Evolutionary conservation across 2,329 filamentous ascomycete species (phyloP).

Genomic region (Alternaria gansuensis): DNA sequence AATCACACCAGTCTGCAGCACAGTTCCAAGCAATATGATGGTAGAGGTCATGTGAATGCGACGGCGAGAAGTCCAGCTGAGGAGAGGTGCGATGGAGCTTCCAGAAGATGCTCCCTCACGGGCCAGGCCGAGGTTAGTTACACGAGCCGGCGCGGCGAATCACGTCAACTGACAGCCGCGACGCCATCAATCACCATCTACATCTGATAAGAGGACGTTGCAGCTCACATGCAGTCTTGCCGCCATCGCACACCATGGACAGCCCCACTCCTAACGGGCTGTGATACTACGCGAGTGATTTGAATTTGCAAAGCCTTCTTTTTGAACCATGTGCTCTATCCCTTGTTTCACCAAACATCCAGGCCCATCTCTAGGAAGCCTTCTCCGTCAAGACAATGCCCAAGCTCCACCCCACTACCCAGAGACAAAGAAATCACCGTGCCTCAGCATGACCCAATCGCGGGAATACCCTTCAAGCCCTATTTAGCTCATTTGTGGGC

Average conservation of each 20-base stretch:
- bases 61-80: slow-evolving; percentile 3
- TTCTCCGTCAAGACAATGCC: not conserved
- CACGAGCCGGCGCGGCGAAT: slow-evolving; percentile 11
- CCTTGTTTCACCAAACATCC: not conserved
- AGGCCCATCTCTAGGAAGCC: not conserved
- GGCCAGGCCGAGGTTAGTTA: slow-evolving; percentile 31
- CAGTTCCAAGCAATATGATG: not conserved
- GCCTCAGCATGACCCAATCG: not conserved
- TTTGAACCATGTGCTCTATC: not conserved
- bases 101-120: slow-evolving; percentile 33
- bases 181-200: not conserved
- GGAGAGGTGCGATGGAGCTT: slow-evolving; percentile 20
- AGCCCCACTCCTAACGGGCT: not conserved
- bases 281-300: not conserved
- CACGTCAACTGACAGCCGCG: slow-evolving; percentile 1
- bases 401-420: not conserved
- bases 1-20: not conserved
- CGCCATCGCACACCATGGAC: not conserved
- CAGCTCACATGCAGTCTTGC: not conserved
- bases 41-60: not conserved
- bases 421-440: not conserved
- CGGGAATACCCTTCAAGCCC: not conserved
- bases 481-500: slow-evolving; percentile 35
- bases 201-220: slow-evolving; percentile 15
- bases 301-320: not conserved